A percentile compares a stretch with the other conserved stretches of the same genome.
Conservation (phyloP, 345 rosid species). For the Aquilaria malaccensis region DNA sequence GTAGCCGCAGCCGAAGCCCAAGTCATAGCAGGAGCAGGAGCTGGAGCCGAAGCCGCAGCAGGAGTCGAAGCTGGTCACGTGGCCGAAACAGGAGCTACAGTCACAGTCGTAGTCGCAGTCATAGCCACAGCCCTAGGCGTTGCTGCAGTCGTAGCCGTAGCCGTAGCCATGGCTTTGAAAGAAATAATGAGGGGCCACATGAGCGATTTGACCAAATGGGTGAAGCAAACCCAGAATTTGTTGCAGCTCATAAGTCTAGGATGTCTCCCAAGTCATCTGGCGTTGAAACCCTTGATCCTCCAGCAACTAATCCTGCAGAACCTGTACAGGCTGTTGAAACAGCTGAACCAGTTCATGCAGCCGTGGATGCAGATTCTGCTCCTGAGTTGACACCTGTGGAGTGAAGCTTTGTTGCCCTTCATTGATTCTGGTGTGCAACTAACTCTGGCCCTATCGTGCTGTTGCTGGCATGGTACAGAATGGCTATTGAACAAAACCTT, state of each 20-base stretch:
- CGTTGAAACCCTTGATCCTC: slow-evolving; percentile 11
- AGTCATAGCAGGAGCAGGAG: slow-evolving; percentile 36
- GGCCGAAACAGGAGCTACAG: slow-evolving; percentile 30
- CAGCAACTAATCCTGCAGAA: slow-evolving; percentile 10
- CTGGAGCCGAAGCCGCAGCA: slow-evolving; percentile 39
- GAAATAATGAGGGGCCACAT: slow-evolving; percentile 40
- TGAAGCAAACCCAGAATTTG: slow-evolving; percentile 15
- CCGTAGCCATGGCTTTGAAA: slow-evolving; percentile 34
- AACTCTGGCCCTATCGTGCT: no score
- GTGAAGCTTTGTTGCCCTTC: no score
- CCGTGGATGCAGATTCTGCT: slow-evolving; percentile 9
- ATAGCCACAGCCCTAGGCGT: slow-evolving; percentile 36
- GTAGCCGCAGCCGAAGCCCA: slow-evolving; percentile 34
- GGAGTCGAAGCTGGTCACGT: slow-evolving; percentile 37
- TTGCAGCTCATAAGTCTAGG: slow-evolving; percentile 20
- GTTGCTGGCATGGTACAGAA: no score
- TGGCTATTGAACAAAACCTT: no score
- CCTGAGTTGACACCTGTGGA: slow-evolving; percentile 9
- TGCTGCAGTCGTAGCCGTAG: slow-evolving; percentile 24
- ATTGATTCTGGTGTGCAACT: no score
- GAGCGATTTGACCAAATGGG: slow-evolving; percentile 21
- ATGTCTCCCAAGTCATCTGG: slow-evolving; percentile 20
- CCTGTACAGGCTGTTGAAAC: slow-evolving; percentile 8
- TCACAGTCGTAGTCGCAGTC: slow-evolving; percentile 33
- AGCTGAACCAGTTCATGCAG: slow-evolving; percentile 15